Conservation (phyloP, 305 asterid species). For the Withania somnifera region DNA sequence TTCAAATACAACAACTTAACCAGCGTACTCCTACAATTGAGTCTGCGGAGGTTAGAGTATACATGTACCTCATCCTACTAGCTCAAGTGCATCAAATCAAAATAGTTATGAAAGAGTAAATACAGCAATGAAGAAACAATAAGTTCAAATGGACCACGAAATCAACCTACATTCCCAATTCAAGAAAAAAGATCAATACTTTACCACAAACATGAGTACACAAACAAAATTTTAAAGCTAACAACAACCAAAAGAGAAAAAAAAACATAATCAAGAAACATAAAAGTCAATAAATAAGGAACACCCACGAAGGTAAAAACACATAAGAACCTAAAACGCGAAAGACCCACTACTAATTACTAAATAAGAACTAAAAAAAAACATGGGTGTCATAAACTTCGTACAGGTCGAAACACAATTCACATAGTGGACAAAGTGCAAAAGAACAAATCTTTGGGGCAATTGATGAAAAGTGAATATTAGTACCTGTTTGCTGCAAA, state of each 20-base stretch:
- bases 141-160: not conserved
- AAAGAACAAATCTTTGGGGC: not conserved
- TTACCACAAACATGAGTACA: not conserved
- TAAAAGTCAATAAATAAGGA: too few species aligned
- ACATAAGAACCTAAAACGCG: too few species aligned
- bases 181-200: not conserved
- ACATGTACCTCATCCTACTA: too few species aligned
- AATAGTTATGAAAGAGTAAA: too few species aligned
- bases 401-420: not conserved
- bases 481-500: not conserved
- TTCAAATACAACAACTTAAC: too few species aligned
- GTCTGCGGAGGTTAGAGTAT: too few species aligned
- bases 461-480: not conserved
- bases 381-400: not conserved
- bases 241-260: not conserved
- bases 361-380: not conserved
- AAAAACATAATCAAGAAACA: too few species aligned
- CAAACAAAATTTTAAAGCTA: not conserved
- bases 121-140: not conserved
- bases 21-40: too few species aligned
- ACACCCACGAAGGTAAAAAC: too few species aligned
- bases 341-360: not conserved
- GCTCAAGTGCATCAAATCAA: too few species aligned
- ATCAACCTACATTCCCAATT: not conserved
- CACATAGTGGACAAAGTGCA: not conserved